Base-by-base conservation (phyloP, 108 stramenopile species). In the Cyclotella distinguenda region DNA sequence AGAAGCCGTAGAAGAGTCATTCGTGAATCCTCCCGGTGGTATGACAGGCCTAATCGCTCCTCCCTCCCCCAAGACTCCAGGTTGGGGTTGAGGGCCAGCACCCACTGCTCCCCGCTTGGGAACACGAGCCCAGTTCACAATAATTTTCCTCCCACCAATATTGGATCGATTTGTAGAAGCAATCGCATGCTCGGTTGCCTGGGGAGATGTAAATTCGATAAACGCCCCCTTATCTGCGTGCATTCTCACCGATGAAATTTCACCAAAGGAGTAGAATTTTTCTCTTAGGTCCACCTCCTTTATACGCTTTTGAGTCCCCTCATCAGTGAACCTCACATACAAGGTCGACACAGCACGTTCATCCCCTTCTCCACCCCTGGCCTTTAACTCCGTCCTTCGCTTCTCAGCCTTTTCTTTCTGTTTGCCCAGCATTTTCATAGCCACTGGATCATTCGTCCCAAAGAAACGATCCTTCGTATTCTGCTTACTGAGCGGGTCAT, bases 391-490 rank as follows among this genome's bases (percentile, higher is more conserved):
- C 16, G 80, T 82, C 60, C 72, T 73, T 22, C 82, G 64, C 56
- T 82, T 72, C 63, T 83, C 78, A 28, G 70, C 72, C 44, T 72
- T 57, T 23, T 72, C 66, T 42, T 66, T 73, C 44, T 78, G 65
- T 40, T 82, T 70, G 6, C 84, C 82, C 64, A 95, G 58, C 80
- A 95, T 89, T 54, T 86, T 89, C 35, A 82, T 74, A 8, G 96
- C 97, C 11, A 95, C 95, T 6, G 91, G 95, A 73, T 96, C 97
- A 68, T 87, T 92, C 18, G 85, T 87, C 30, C 97, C 97, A 58
- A 87, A 96, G 67, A 96, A 98, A 19, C 97, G 70, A 70, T 98
- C 90, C 63, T 94, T 96, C 21, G 95, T 96, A 77, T 91, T 93
- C 81, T 98, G 95, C 52, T 96, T 91, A 48, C 84, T 79, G 57